These are phyloP conservation scores for Hypoxylon sp. DNA, from an alignment of 2,329 filamentous ascomycete genomes.

Conservation along the genomic window DNA sequence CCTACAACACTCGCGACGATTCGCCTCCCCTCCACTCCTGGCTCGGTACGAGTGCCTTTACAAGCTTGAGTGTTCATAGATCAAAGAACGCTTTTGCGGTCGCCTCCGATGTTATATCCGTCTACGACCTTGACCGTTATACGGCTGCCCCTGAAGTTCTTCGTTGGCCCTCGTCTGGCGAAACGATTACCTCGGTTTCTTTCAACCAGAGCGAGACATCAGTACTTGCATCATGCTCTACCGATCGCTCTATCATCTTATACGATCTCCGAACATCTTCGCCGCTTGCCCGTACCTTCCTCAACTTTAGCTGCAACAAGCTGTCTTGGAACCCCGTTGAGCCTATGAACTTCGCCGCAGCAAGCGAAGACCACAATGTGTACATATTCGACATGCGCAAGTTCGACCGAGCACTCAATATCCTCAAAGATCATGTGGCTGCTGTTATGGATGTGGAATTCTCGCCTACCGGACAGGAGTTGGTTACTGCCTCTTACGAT, in stretches of 20 bases:
- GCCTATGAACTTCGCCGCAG: constrained; percentile 93
- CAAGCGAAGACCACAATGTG: constrained; percentile 88
- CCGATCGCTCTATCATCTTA: constrained; percentile 87
- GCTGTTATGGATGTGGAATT: constrained; percentile 98
- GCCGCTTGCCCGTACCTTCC: constrained; percentile 83
- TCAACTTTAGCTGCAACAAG: constrained; percentile 86
- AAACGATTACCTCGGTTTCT: constrained; percentile 88
- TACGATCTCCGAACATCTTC: constrained; percentile 92
- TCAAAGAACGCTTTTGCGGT: constrained; percentile 84
- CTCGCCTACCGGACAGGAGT: constrained; percentile 92
- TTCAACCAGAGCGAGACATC: constrained; percentile 97
- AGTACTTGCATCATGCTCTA: constrained; percentile 86
- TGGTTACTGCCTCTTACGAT: constrained; percentile 90
- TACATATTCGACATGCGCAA: constrained; percentile 96
- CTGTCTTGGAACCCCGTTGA: constrained; percentile 97
- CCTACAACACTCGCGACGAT: constrained; percentile 79
- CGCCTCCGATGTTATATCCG: constrained; percentile 79
- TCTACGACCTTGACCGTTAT: constrained; percentile 89
- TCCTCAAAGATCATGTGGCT: constrained; percentile 70
- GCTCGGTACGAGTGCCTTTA: constrained; percentile 87
- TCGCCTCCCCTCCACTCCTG: constrained; percentile 85
- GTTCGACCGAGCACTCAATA: constrained; percentile 87
- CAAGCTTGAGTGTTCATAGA: constrained; percentile 86
- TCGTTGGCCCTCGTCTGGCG: constrained; percentile 87
- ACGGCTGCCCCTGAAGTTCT: constrained; percentile 86